Base-by-base conservation (phyloP, 2,329 filamentous ascomycete genomes). In the Colletotrichum truncatum region DNA sequence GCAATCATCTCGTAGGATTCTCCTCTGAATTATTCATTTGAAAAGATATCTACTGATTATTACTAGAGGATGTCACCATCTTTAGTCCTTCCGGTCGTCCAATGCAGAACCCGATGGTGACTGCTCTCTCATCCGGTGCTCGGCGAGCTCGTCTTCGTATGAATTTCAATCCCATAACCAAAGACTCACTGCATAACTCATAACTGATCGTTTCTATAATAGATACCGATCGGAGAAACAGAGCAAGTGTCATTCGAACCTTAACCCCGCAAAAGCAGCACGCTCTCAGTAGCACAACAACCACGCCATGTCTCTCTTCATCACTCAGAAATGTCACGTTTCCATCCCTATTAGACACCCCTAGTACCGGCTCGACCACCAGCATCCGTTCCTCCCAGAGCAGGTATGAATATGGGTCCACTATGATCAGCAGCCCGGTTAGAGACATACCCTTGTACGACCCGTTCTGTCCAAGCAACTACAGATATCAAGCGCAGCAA, bases 151-250 rank as follows among this genome's bases (percentile, higher is more conserved):
- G 34, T 26, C 55, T 64, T 48, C 32, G 61, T 64, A 45, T 12
- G 48, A 36, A 49, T 23, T 25, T n/a, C 6, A 7, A 14, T 6
- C 18, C 14, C 25, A 3, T 1, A 12, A 1, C 9, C 4, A 39
- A 1, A 2, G 4, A 3, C 12, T 10, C 6, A 3, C 18, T n/a
- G 3, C 14, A 28, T 5, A 16, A 21, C 9, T 14, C 10, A 7
- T 21, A 8, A 23, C 18, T 53, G 8, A 32, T n/a, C 8, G 18
- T 0, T 18, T 26, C 11, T 23, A 6, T 11, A 5, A 18, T 18
- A 64, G 61, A 54, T 14, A 64, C 46, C 10, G 61, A 64, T 32
- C n/a, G 41, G 11, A 48, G 61, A 25, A 57, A 58, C 34, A 49
- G 61, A 48, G 61, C 61, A 8, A 61, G 56, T 3, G 38, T 64